A percentile compares a stretch with the other conserved stretches of the same genome.
phyloP scores from a whole-genome alignment of 192 early-diverging fungal species.

The Linderina pennispora region DNA sequence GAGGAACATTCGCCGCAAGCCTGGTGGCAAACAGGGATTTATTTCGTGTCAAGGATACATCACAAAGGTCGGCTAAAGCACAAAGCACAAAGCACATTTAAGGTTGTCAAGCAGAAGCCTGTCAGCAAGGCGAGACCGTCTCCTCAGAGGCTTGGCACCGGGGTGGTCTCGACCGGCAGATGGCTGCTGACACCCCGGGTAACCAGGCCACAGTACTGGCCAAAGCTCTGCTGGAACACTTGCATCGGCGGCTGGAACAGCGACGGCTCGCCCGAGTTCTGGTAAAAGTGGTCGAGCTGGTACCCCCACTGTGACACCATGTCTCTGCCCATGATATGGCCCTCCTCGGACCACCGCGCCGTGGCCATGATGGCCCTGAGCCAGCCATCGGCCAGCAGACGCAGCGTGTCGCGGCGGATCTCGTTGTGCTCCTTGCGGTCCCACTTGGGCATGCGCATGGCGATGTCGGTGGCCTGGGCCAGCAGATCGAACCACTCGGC shows the following conservation, averaged over 20 bases:
- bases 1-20: too few species aligned
- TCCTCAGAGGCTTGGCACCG: too few species aligned
- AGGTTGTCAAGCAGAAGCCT: too few species aligned
- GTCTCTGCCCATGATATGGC: constrained; percentile 73
- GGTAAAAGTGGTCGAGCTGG: constrained; percentile 28
- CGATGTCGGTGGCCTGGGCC: constrained; percentile 64
- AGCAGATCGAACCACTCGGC: constrained; percentile 73
- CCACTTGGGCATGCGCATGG: constrained; percentile 77
- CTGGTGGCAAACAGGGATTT: too few species aligned
- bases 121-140: too few species aligned
- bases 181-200: constrained; percentile 5
- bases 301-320: constrained; percentile 79
- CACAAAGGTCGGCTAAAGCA: too few species aligned
- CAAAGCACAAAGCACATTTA: too few species aligned
- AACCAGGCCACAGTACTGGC: too few species aligned
- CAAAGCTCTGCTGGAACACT: constrained; percentile 36
- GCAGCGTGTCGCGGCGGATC: constrained; percentile 58
- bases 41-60: too few species aligned
- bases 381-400: constrained; percentile 69
- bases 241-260: constrained; percentile 41
- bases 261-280: constrained; percentile 15
- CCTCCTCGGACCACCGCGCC: constrained; percentile 61
- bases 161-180: constrained; percentile 9
- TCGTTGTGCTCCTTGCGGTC: constrained; percentile 64
- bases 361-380: constrained; percentile 69